These are phyloP conservation scores for Cornus suecica DNA, from an alignment of 148 eudicot species.

Conservation along the genomic window DNA sequence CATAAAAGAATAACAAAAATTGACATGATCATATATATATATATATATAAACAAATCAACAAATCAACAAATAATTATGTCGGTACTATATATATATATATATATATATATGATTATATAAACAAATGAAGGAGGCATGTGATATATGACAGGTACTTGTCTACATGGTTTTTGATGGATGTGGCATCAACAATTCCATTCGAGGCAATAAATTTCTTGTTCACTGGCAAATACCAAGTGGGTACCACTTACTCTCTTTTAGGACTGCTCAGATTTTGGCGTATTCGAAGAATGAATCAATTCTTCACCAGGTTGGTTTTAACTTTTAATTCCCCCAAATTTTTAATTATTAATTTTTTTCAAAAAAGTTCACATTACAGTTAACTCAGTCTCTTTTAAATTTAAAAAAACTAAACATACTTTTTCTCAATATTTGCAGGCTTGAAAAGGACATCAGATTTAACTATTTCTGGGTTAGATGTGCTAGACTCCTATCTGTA, in stretches of 20 bases:
- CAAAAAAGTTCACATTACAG: not conserved
- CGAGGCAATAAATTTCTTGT: constrained; percentile 45
- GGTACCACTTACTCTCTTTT: constrained; percentile 48
- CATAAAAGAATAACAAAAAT: too few relatives aligned
- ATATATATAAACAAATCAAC: too few relatives aligned
- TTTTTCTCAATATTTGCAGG: constrained; percentile 34
- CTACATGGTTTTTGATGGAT: constrained; percentile 86
- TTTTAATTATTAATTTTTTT: too few relatives aligned
- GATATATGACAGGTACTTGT: constrained; percentile 47
- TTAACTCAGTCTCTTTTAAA: not conserved
- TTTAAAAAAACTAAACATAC: not conserved
- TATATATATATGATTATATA: too few relatives aligned
- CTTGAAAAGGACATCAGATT: constrained; percentile 92
- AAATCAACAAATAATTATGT: too few relatives aligned
- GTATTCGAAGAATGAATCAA: constrained; percentile 66
- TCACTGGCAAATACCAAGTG: constrained; percentile 48
- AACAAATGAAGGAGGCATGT: too few relatives aligned
- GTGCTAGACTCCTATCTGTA: constrained; percentile 75
- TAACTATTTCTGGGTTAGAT: constrained; percentile 83
- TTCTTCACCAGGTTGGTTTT: constrained; percentile 65
- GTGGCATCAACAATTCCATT: constrained; percentile 85
- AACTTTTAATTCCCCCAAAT: not conserved
- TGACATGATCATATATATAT: too few relatives aligned
- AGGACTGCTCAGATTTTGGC: constrained; percentile 76
- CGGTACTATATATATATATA: too few relatives aligned